These are phyloP conservation scores for Cryptococcus sp. DNA, from an alignment of 1,284 basidiomycete genomes.

Conservation along the genomic window DNA sequence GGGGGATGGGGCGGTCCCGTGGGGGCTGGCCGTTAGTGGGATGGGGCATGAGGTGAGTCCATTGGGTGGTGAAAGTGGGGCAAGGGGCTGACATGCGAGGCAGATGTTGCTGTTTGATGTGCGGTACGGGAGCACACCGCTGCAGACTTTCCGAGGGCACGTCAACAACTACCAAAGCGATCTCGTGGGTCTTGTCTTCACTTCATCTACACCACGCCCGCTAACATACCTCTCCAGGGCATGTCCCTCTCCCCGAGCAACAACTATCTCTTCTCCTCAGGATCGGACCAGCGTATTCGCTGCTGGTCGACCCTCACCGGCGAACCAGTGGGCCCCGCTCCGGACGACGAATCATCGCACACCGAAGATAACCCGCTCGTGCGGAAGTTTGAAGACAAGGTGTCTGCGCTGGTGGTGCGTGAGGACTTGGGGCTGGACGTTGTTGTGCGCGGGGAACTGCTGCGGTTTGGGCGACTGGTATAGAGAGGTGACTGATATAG, in stretches of 20 bases:
- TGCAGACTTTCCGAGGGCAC: constrained; percentile 31
- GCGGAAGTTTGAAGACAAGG: constrained; percentile 13
- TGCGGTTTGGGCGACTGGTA: constrained; percentile 16
- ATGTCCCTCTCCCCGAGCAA: constrained; percentile 34
- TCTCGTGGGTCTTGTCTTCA: constrained; percentile 21
- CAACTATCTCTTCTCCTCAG: constrained; percentile 32
- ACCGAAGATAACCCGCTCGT: constrained; percentile 17
- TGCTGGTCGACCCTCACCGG: constrained; percentile 36
- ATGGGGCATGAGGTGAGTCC: constrained; percentile 33
- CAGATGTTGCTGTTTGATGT: constrained; percentile 41
- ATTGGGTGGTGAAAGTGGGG: neutral
- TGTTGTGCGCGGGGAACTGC: constrained; percentile 20
- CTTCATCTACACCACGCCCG: neutral
- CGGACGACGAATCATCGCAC: neutral
- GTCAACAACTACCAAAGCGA: constrained; percentile 30
- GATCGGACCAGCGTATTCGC: constrained; percentile 34
- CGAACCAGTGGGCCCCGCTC: constrained; percentile 9
- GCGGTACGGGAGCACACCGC: constrained; percentile 27
- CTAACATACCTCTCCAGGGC: constrained; percentile 15
- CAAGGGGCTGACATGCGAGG: neutral
- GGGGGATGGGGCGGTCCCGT: constrained; percentile 40
- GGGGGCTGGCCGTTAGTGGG: constrained; percentile 37
- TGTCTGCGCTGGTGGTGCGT: constrained; percentile 19
- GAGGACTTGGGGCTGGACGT: constrained; percentile 29
- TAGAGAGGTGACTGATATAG: neutral